A percentile compares a stretch with the other conserved stretches of the same genome.
phyloP scores from a whole-genome alignment of 1,284 basidiomycete species.

The Amanita bisporigera region DNA sequence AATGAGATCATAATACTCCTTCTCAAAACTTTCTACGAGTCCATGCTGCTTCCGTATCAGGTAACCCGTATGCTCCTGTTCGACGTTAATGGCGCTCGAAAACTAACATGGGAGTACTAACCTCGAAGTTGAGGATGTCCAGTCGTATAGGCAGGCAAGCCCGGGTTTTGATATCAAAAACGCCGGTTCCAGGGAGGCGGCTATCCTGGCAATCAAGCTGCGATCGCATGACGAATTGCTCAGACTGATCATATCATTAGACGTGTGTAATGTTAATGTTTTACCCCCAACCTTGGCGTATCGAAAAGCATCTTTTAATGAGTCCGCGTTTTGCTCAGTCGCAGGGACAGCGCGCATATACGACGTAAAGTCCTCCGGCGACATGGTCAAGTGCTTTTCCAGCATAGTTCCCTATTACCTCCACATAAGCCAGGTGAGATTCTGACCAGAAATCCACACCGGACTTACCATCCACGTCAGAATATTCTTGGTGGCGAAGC shows the following conservation, averaged over 20 bases:
- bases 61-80: slow-evolving; percentile 76
- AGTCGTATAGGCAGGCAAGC: slow-evolving; percentile 86
- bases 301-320: slow-evolving; percentile 73
- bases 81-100: slow-evolving; percentile 9
- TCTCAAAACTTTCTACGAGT: slow-evolving; percentile 77
- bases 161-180: slow-evolving; percentile 97
- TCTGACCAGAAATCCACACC: neutral
- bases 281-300: slow-evolving; percentile 71
- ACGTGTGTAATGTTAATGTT: slow-evolving; percentile 1
- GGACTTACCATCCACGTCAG: slow-evolving; percentile 75
- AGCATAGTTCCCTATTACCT: slow-evolving; percentile 77
- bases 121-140: slow-evolving; percentile 87
- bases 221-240: slow-evolving; percentile 89
- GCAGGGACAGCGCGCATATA: slow-evolving; percentile 57
- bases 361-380: slow-evolving; percentile 66
- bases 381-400: slow-evolving; percentile 86
- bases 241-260: slow-evolving; percentile 53
- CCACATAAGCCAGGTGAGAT: slow-evolving; percentile 2
- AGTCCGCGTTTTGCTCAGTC: slow-evolving; percentile 44
- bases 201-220: slow-evolving; percentile 90
- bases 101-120: slow-evolving; percentile 36
- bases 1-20: slow-evolving; percentile 92
- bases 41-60: slow-evolving; percentile 70
- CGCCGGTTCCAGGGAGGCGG: slow-evolving; percentile 85
- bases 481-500: slow-evolving; percentile 68